Evolutionary conservation across 306 rosid genomes (phyloP), one percentile per base, ranked within the genome.

Genomic region (Fagus crenata): DNA sequence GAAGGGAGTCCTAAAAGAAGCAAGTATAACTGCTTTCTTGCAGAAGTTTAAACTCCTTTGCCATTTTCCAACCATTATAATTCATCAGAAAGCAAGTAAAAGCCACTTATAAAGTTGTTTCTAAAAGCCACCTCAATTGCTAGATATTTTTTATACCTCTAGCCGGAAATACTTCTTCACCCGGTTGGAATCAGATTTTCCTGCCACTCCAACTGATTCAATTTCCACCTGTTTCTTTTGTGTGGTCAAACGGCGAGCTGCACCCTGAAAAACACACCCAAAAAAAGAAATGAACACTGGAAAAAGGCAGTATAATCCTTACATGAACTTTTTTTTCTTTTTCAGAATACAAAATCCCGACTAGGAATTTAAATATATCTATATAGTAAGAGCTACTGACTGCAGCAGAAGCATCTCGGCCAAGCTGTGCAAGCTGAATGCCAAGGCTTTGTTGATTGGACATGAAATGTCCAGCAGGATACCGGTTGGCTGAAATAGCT

Each of bases 331-430:
- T 65, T 39, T 17, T 18, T 3, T 4, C 6, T 11, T 43, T 46
- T 46, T 9, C 2, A 1, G 49, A 7, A 13, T 9, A 46, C 28
- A 22, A 22, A 22, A 22, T 22, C 28, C 28, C 28, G 28, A 22
- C 28, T 22, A 22, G 28, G 28, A 22, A 22, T 22, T 22, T 22
- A 22, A 22, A 22, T 22, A 22, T 22, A 22, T 22, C 8, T 4
- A 49, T 69, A 3, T 53, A 67, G 67, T 6, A 74, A 73, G 55
- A 70, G 56, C 75, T 67, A 87, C 97, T 86, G 78, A 95, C 99
- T 13, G 99, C 99, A 55, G 99, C 99, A 74, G 99, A 95, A 60
- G 99, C 99, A 85, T 95, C 99, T 69, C 99, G 96, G 76, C 99
- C 97, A 75, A 95, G 97, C 83, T 95, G 97, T 4, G 99, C 99